Evolutionary conservation across 352 stramenopile species (phyloP).

Genomic region (Phytophthora pseudosyringae): DNA sequence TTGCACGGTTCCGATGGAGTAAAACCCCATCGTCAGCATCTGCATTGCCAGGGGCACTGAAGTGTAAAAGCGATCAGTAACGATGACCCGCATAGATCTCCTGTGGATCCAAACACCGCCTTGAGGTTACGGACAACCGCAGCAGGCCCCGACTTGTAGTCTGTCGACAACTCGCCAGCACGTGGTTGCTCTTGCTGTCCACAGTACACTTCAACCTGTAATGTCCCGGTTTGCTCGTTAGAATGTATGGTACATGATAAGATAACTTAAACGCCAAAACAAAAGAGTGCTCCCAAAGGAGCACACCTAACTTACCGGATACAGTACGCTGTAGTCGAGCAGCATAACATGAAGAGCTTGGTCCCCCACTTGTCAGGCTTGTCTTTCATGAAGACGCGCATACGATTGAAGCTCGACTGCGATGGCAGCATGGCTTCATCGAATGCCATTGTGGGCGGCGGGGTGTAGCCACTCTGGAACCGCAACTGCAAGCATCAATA

Average conservation of each 20-base stretch:
- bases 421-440: too few species aligned
- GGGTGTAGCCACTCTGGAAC: too few species aligned
- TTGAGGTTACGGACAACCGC: background rate
- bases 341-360: too few species aligned
- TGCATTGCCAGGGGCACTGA: background rate
- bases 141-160: constrained; percentile 2
- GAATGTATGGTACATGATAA: too few species aligned
- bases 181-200: constrained; percentile 9
- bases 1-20: background rate
- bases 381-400: background rate
- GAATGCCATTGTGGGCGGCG: too few species aligned
- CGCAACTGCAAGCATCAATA: too few species aligned
- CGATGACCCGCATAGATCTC: background rate
- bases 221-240: too few species aligned
- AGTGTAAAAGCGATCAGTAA: background rate
- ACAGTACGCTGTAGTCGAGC: too few species aligned
- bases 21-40: background rate
- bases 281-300: too few species aligned
- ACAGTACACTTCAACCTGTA: background rate
- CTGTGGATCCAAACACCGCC: constrained; percentile 2
- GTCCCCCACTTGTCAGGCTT: background rate
- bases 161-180: background rate
- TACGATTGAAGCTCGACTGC: too few species aligned
- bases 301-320: background rate
- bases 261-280: too few species aligned